Evolutionary conservation across 2,329 filamentous ascomycete genomes (phyloP), one percentile per base, ranked within the genome.

Genomic region (Epichloe amarillans): DNA sequence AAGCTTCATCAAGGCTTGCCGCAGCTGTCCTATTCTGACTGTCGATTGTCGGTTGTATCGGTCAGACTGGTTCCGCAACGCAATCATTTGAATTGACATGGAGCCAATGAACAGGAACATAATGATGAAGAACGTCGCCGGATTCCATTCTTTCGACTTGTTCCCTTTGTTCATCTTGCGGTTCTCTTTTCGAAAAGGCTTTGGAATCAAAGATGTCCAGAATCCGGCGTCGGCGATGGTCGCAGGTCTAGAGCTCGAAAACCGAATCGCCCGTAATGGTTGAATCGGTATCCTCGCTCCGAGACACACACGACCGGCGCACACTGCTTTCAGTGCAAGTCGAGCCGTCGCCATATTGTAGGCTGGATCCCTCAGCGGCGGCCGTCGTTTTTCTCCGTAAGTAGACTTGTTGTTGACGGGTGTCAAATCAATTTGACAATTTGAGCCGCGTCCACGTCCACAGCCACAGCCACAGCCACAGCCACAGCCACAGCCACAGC

Each of bases 1-100:
- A 35, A 90, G 74, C 58, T 74, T 80, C 58, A 83, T 80, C 21
- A 90, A 74, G 1, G 88, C 81, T 61, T 95, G 91, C 39, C 79
- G 79, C 53, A 98, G 67, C 33, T 88, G 63, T 3, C 75, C 77
- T 55, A 98, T 86, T 62, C 86, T 84, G 6, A 86, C 82, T 58
- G 95, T 86, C 5, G 89, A 83, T 57, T 82, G 81, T 47, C 90
- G 80, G 61, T 75, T 80, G 59, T 86, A 90, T 10, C 82, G 80
- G 35, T 76, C 74, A 61, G 83, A 85, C 47, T 90, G 83, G 58
- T 86, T 86, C 60, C 83, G 84, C 60, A 97, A 66, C 37, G 82
- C 76, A 61, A 98, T 84, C 75, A 93, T 86, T 61, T 96, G 87
- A 59, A 98, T 96, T 14, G 91, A 87, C 75, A 96, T 95, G 54